Conservation (phyloP, 2,329 filamentous ascomycete genomes). For the Bimuria novae-zelandiae region DNA sequence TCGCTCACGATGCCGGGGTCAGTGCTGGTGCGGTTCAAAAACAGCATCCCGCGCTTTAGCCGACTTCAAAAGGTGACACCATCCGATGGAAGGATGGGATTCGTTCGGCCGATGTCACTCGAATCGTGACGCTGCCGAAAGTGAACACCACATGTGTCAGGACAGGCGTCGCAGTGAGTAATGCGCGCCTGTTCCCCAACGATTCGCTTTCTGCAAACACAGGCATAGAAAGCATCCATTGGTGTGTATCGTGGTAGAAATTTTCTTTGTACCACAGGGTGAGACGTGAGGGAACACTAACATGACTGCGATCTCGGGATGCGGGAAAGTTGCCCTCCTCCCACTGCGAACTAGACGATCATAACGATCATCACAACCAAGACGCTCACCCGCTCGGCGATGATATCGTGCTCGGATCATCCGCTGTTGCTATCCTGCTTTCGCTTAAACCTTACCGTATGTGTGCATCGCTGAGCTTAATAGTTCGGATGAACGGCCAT, state of each 20-base stretch:
- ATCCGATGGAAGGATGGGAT: conserved; percentile 9
- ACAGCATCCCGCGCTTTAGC: conserved; percentile 31
- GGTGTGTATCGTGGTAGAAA: too few species aligned
- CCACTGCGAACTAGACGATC: not conserved
- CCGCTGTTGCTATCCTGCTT: not conserved
- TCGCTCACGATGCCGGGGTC: conserved; percentile 11
- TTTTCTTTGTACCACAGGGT: too few species aligned
- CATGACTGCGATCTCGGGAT: too few species aligned
- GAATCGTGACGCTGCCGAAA: too few species aligned
- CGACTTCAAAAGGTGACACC: conserved; percentile 30
- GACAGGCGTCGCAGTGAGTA: too few species aligned
- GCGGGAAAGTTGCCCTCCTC: too few species aligned
- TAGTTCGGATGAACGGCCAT: not conserved
- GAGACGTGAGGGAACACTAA: too few species aligned
- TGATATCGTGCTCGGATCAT: not conserved
- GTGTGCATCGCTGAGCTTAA: not conserved
- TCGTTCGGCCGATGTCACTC: too few species aligned
- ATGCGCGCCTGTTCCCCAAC: too few species aligned
- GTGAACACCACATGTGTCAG: too few species aligned
- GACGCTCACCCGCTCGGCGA: not conserved
- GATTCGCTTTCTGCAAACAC: too few species aligned
- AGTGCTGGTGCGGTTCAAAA: conserved; percentile 23
- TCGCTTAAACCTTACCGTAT: not conserved
- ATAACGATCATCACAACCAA: not conserved
- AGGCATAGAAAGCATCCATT: too few species aligned